These are phyloP conservation scores for Lotus japonicus DNA, from an alignment of 306 rosid species.

Conservation along the genomic window DNA sequence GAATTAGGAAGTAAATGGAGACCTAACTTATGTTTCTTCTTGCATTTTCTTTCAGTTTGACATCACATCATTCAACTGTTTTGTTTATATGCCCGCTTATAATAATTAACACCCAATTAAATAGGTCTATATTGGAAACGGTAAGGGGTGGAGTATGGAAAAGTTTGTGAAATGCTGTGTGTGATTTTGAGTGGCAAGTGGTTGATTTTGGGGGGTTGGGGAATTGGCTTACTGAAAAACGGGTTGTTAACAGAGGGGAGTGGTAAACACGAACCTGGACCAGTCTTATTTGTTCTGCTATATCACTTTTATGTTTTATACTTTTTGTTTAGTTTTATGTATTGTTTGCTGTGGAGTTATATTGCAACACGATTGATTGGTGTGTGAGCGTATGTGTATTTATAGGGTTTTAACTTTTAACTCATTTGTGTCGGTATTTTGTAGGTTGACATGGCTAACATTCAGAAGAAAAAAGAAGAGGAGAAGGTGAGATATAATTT, in stretches of 20 bases:
- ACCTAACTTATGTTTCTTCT: too few relatives aligned
- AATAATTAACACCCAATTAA: too few relatives aligned
- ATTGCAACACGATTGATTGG: not conserved
- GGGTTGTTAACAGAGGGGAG: not conserved
- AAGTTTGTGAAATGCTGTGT: not conserved
- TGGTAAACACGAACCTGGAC: not conserved
- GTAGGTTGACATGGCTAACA: constrained; percentile 80
- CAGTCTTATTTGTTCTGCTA: not conserved
- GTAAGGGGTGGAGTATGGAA: not conserved
- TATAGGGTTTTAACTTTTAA: too few relatives aligned
- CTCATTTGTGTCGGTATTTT: not conserved
- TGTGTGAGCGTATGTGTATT: too few relatives aligned
- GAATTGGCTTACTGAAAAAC: not conserved
- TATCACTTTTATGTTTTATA: not conserved
- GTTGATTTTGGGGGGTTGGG: not conserved
- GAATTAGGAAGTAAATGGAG: too few relatives aligned
- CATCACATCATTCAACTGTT: too few relatives aligned
- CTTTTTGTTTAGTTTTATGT: not conserved
- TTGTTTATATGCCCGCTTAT: too few relatives aligned
- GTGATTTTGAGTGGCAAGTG: too few relatives aligned
- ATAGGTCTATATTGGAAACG: too few relatives aligned
- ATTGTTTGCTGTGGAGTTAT: not conserved
- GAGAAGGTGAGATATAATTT: constrained; percentile 59
- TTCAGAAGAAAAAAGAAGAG: constrained; percentile 92
- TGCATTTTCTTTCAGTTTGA: too few relatives aligned